Conservation (phyloP, 179 eudicot genomes). For the Heliamphora pulchella region DNA sequence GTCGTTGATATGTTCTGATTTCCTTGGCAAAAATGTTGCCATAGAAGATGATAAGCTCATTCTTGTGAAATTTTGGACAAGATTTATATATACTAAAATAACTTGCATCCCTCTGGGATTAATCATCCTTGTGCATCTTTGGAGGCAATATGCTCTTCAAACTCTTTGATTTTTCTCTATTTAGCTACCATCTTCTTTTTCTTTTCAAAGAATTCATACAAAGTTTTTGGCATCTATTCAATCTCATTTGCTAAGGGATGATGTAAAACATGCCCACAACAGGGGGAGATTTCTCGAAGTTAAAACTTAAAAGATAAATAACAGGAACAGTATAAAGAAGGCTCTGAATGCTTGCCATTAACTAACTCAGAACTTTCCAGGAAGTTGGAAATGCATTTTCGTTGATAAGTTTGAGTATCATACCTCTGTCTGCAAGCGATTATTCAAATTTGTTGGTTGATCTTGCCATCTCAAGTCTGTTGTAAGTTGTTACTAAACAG, state of each 20-base stretch:
- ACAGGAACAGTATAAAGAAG: neutral
- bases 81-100: neutral
- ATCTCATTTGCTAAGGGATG: neutral
- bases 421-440: neutral
- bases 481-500: too few relatives aligned
- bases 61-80: neutral
- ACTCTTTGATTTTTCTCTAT: neutral
- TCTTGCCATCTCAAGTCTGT: too few relatives aligned
- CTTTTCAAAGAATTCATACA: neutral
- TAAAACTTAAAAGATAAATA: neutral
- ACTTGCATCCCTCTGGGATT: neutral
- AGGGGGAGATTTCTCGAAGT: neutral
- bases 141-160: neutral
- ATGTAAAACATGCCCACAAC: neutral
- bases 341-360: neutral
- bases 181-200: neutral
- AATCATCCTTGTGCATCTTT: slow-evolving; percentile 1
- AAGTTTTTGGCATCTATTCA: neutral
- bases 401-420: neutral
- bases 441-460: too few relatives aligned
- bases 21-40: neutral
- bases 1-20: neutral
- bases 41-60: neutral
- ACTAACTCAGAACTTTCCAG: neutral
- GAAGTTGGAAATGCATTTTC: neutral